Evolutionary conservation across 73 alveolate species (phyloP).

Genomic region (Tetrahymena malaccensis): DNA sequence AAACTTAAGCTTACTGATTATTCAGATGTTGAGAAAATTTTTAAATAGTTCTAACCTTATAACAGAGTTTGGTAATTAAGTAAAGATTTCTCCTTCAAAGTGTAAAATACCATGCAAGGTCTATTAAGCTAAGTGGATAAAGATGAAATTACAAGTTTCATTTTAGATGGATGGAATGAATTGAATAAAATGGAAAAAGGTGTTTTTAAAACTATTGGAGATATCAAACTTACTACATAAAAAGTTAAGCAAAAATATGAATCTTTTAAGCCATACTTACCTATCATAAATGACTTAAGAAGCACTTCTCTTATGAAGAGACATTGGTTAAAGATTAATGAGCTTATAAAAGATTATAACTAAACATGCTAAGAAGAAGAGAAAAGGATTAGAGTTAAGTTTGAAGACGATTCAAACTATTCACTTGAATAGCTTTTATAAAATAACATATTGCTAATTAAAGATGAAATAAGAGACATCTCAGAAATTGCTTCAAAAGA

Average conservation of each 20-base stretch:
- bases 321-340: constrained; percentile 57
- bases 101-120: constrained; percentile 38
- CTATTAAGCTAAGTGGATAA: constrained; percentile 38
- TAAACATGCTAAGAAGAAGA: constrained; percentile 40
- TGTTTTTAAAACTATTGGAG: constrained; percentile 48
- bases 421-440: constrained; percentile 41
- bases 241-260: constrained; percentile 46
- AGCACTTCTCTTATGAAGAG: constrained; percentile 60
- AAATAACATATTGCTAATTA: constrained; percentile 64
- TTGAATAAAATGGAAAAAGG: constrained; percentile 54
- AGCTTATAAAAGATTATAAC: constrained; percentile 24
- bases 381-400: constrained; percentile 44
- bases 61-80: constrained; percentile 43
- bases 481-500: constrained; percentile 83
- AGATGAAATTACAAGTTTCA: constrained; percentile 40
- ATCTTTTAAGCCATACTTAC: constrained; percentile 66
- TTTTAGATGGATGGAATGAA: constrained; percentile 56
- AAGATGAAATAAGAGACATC: constrained; percentile 81
- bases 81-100: constrained; percentile 34
- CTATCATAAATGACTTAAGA: constrained; percentile 58
- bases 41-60: constrained; percentile 49
- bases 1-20: constrained; percentile 54
- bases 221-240: constrained; percentile 9
- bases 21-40: constrained; percentile 48
- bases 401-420: constrained; percentile 54